A percentile compares a stretch with the other conserved stretches of the same genome.
Evolutionary conservation across 2,329 filamentous ascomycete species (phyloP).

Genomic region (Plectosphaerella sp.): DNA sequence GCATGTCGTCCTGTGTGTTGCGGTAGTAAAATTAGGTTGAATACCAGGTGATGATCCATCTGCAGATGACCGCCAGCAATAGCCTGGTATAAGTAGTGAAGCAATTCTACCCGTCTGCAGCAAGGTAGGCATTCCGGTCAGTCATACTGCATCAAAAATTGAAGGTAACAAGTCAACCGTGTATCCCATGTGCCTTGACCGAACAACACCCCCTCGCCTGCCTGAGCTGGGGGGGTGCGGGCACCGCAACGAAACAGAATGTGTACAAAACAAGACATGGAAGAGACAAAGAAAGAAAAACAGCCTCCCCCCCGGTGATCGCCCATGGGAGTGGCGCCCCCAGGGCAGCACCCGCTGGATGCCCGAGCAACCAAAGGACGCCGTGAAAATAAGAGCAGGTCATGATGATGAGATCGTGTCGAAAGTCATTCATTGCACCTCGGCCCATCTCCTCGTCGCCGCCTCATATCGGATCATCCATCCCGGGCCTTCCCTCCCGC

Average conservation of each 20-base stretch:
- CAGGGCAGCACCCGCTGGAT: too few relatives aligned
- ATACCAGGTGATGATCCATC: too few relatives aligned
- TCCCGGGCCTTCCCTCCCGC: too few relatives aligned
- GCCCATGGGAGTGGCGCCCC: too few relatives aligned
- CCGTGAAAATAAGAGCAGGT: constrained; percentile 14
- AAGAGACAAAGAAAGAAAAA: background rate
- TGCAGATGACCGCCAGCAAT: too few relatives aligned
- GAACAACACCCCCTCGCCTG: background rate
- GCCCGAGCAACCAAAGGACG: background rate
- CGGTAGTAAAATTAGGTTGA: too few relatives aligned
- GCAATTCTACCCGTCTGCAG: too few relatives aligned
- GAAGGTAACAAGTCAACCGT: background rate
- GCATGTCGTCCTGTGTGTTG: too few relatives aligned
- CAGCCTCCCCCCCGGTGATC: background rate
- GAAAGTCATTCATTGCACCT: constrained; percentile 14
- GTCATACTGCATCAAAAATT: too few relatives aligned
- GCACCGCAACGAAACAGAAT: background rate
- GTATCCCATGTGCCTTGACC: background rate
- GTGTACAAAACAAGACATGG: background rate
- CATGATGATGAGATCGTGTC: constrained; percentile 28
- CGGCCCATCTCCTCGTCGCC: constrained; percentile 5
- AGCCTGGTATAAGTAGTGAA: too few relatives aligned
- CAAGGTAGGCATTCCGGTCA: too few relatives aligned
- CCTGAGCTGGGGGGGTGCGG: background rate
- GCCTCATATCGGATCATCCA: background rate